Conservation (phyloP, 1,284 basidiomycete genomes). For the Caloboletus firmus region DNA sequence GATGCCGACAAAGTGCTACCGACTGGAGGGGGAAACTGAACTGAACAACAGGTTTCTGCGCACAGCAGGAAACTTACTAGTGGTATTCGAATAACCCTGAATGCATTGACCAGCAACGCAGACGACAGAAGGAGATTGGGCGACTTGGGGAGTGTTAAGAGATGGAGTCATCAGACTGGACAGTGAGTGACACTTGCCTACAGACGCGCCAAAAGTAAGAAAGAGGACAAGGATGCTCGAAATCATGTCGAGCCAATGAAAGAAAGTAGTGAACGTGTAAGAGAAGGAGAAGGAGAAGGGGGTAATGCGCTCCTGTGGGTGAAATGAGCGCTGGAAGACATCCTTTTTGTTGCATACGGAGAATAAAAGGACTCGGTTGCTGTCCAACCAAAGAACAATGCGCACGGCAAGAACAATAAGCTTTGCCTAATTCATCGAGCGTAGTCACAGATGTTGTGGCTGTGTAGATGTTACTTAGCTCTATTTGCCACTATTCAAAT, state of each 20-base stretch:
- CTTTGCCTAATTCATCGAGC: conserved; percentile 4
- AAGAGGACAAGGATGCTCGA: conserved; percentile 45
- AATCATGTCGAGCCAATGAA: conserved; percentile 44
- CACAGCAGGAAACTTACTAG: conserved; percentile 48
- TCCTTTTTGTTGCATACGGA: conserved; percentile 32
- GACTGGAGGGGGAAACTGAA: conserved; percentile 46
- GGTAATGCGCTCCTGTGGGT: conserved; percentile 19
- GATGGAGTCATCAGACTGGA: neutral
- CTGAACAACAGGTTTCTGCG: conserved; percentile 18
- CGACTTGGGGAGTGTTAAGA: conserved; percentile 38
- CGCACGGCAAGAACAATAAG: conserved; percentile 27
- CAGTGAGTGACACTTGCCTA: conserved; percentile 40
- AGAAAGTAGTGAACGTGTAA: conserved; percentile 27
- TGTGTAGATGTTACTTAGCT: conserved; percentile 9
- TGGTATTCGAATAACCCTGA: conserved; percentile 68
- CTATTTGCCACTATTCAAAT: too few species aligned
- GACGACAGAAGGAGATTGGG: conserved; percentile 62
- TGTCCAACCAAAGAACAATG: conserved; percentile 26
- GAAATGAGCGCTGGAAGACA: conserved; percentile 11
- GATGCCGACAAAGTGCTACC: conserved; percentile 61
- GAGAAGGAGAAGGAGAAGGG: conserved; percentile 27
- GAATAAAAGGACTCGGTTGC: conserved; percentile 31
- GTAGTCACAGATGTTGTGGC: conserved; percentile 14
- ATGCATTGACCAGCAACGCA: conserved; percentile 83
- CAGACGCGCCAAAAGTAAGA: conserved; percentile 46